Evolutionary conservation across 2,329 filamentous ascomycete genomes (phyloP).

Genomic region (Teratosphaeria pseudoeucalypti): DNA sequence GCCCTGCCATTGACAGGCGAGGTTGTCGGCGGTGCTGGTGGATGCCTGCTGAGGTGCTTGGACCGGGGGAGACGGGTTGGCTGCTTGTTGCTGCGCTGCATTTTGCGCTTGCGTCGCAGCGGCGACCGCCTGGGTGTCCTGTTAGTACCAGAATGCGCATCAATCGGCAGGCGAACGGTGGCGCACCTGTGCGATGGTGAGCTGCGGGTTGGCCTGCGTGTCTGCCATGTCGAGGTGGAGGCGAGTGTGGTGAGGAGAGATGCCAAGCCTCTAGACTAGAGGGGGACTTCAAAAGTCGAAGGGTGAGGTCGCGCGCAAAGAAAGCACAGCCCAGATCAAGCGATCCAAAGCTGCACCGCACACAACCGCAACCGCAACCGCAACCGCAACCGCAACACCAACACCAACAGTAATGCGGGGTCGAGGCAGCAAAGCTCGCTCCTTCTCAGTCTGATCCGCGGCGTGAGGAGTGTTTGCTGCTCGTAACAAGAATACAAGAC

Average conservation of each 20-base stretch:
- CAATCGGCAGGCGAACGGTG: neutral
- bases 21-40: conserved; percentile 31
- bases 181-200: neutral
- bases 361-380: neutral
- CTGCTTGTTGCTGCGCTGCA: conserved; percentile 17
- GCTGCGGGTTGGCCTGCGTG: neutral
- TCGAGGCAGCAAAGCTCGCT: neutral
- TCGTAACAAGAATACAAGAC: neutral
- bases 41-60: conserved; percentile 19
- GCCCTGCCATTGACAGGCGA: conserved; percentile 52
- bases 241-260: neutral
- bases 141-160: conserved; percentile 1
- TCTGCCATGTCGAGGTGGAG: neutral
- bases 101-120: conserved; percentile 17
- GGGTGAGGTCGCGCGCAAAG: neutral
- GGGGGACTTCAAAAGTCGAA: neutral
- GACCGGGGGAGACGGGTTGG: conserved; percentile 18
- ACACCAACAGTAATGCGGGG: neutral
- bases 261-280: neutral
- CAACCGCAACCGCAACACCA: too few relatives aligned
- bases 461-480: neutral
- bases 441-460: neutral
- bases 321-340: neutral
- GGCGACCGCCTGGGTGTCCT: conserved; percentile 14
- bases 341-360: neutral